Evolutionary conservation across 2,329 filamentous ascomycete species (phyloP), one percentile per base, ranked within the genome.

Genomic region (Ophiostoma sp.): DNA sequence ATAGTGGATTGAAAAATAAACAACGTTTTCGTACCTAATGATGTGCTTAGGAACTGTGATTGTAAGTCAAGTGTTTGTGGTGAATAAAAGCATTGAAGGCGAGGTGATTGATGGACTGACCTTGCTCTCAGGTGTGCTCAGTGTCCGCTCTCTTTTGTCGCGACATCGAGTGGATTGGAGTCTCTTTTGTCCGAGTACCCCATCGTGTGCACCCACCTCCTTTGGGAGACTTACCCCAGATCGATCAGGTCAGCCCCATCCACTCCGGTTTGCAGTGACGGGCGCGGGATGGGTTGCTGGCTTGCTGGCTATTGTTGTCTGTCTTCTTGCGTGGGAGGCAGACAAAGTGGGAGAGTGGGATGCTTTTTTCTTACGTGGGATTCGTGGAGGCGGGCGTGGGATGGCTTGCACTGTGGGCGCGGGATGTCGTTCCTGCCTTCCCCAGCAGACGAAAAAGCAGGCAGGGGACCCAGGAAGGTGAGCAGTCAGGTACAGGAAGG

Each of bases 341-440:
- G 31, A 61, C 31, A 28, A 12, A 63, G 57, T 22, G 57, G 31
- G 33, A 55, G 6, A 25, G 57, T 17, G 31, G 22, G 33, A 22
- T 55, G 25, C 25, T 55, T 66, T 5, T 45, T 66, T 66, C 11
- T 45, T 66, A 12, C 61, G 61, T 66, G 61, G 61, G 61, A 36
- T 45, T 25, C 61, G 61, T 66, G 61, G 61, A 66, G 61, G 61
- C 36, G 61, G 15, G 61, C 61, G 61, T 66, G 61, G 36, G 61
- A 66, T 66, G 61, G n/a, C 15, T 5, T 48, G 15, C 59, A 6
- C 19, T 66, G 22, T 45, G 36, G 36, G 61, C 36, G 61, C 36
- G 61, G 59, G 59, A 64, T 64, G 59, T 11, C 61, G 28, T 33
- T 28, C 15, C 28, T 31, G 25, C 25, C 57, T 36, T 61, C 17